phyloP scores from a whole-genome alignment of 73 alveolate species.

The Halteria grandinella region DNA sequence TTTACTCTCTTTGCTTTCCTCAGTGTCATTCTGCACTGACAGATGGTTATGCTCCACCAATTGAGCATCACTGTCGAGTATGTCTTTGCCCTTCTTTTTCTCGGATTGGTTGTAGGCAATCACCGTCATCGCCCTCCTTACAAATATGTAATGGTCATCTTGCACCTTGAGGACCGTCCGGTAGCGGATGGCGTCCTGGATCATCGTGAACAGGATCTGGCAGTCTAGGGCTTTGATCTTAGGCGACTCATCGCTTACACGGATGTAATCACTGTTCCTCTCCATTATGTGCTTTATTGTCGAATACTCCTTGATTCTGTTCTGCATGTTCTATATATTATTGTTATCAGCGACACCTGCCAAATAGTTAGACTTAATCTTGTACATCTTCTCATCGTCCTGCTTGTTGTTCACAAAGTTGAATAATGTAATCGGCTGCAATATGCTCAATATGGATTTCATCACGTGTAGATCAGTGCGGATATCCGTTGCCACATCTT shows the following conservation, averaged over 20 bases:
- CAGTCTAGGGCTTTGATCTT: conserved; percentile 52
- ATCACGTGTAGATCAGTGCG: conserved; percentile 19
- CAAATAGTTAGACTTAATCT: neutral
- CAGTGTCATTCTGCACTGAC: conserved; percentile 8
- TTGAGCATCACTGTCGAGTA: neutral
- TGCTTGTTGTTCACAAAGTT: neutral
- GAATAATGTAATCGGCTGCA: neutral
- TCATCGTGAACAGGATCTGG: conserved; percentile 16
- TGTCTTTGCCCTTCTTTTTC: conserved; percentile 1
- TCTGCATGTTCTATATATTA: neutral
- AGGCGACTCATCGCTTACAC: neutral
- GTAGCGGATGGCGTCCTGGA: conserved; percentile 12
- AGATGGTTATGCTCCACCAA: neutral
- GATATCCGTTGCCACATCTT: conserved; percentile 26
- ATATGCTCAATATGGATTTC: neutral
- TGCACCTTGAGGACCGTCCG: conserved; percentile 25
- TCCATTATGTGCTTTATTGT: conserved; percentile 32
- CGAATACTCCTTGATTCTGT: conserved; percentile 14
- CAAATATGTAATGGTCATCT: conserved; percentile 42
- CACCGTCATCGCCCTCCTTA: conserved; percentile 24
- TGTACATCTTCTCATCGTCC: neutral
- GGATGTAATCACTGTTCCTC: conserved; percentile 16
- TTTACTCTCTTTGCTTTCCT: neutral
- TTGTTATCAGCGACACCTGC: neutral
- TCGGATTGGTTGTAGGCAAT: neutral